Conservation (phyloP, 495 filamentous ascomycete species). For the Rostrohypoxylon terebratum region DNA sequence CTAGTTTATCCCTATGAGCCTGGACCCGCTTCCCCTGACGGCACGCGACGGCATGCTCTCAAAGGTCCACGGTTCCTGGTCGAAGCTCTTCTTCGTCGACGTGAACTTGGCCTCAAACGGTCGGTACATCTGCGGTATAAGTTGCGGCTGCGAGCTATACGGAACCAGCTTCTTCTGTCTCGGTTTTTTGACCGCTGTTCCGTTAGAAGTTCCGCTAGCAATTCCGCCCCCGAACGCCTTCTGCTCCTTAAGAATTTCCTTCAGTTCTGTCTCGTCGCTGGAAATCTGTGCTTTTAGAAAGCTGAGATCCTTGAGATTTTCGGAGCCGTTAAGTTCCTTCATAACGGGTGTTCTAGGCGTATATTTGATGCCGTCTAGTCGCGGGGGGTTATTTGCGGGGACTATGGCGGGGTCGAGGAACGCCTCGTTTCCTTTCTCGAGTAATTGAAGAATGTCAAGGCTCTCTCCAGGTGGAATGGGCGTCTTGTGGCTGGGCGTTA, state of each 20-base stretch:
- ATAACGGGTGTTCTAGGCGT: slow-evolving; percentile 81
- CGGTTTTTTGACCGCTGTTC: slow-evolving; percentile 18
- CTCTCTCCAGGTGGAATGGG: slow-evolving; percentile 88
- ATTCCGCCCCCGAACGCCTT: slow-evolving; percentile 28
- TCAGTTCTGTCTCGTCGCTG: slow-evolving; percentile 76
- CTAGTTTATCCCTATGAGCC: not conserved
- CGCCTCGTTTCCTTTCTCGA: slow-evolving; percentile 73
- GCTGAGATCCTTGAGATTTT: slow-evolving; percentile 54
- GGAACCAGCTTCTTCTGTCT: slow-evolving; percentile 42
- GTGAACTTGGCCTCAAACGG: slow-evolving; percentile 46
- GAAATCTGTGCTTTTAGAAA: slow-evolving; percentile 89
- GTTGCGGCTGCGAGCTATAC: slow-evolving; percentile 45
- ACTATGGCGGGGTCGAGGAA: slow-evolving; percentile 71
- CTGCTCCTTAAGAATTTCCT: slow-evolving; percentile 74
- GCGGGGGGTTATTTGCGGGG: slow-evolving; percentile 61
- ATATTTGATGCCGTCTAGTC: slow-evolving; percentile 72
- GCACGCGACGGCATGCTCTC: slow-evolving; percentile 37
- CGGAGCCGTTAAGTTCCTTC: slow-evolving; percentile 65
- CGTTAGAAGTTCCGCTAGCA: not conserved
- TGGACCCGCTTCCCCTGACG: not conserved
- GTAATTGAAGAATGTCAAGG: slow-evolving; percentile 79
- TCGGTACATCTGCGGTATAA: slow-evolving; percentile 46
- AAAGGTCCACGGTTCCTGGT: slow-evolving; percentile 33
- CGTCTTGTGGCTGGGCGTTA: slow-evolving; percentile 85
- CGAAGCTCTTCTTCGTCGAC: slow-evolving; percentile 21